These are phyloP conservation scores for Leishmania turanica DNA, from an alignment of 208 protist genomes.

Conservation along the genomic window DNA sequence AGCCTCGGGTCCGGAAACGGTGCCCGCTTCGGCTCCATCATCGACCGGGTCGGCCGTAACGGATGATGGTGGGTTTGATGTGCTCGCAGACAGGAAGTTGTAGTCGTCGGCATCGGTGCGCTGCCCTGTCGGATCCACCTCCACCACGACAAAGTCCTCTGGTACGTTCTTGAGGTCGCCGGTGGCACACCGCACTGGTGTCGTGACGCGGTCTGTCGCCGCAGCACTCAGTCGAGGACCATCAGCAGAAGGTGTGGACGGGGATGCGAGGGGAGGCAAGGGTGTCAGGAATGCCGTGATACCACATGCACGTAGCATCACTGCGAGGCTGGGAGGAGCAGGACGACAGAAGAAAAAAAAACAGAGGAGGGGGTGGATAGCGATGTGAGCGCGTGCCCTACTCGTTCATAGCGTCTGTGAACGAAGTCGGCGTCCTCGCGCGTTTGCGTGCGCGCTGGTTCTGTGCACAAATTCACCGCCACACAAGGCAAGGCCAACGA, in stretches of 20 bases:
- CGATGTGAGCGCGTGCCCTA: not conserved
- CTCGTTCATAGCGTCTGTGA: not conserved
- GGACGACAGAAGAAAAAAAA: not conserved
- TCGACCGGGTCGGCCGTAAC: not conserved
- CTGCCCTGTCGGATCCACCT: slow-evolving; percentile 61
- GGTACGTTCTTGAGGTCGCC: slow-evolving; percentile 52
- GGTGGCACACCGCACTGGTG: slow-evolving; percentile 15
- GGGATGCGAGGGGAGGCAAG: not conserved
- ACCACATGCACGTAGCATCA: slow-evolving; percentile 76
- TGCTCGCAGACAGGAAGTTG: slow-evolving; percentile 9
- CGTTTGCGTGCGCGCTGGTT: not conserved
- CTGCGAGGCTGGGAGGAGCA: not conserved
- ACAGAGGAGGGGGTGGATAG: not conserved
- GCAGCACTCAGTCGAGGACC: not conserved
- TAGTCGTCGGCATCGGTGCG: slow-evolving; percentile 49
- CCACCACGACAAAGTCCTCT: slow-evolving; percentile 83
- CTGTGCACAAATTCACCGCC: not conserved
- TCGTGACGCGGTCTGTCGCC: not conserved
- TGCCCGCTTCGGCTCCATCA: not conserved
- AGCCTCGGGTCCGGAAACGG: not conserved
- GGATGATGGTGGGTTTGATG: not conserved
- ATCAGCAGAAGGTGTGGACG: not conserved
- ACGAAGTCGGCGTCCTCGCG: not conserved
- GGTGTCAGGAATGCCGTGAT: slow-evolving; percentile 35
- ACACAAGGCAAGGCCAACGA: not conserved